These are phyloP conservation scores for Hypoxylon subgilvum DNA, from an alignment of 495 filamentous ascomycete genomes.

Conservation along the genomic window DNA sequence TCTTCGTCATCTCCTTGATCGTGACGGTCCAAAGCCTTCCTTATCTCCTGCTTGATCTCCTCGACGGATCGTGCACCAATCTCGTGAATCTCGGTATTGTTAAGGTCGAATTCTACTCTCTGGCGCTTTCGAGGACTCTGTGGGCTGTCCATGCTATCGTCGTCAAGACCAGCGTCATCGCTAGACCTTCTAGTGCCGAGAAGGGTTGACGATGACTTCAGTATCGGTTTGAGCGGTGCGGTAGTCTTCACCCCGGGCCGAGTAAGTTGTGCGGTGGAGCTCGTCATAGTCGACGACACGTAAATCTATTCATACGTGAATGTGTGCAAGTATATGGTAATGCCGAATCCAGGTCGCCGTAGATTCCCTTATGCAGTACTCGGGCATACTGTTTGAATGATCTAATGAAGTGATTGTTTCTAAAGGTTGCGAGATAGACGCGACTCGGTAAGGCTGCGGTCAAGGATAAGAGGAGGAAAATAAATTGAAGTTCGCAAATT, in stretches of 20 bases:
- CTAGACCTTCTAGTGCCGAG: constrained; percentile 47
- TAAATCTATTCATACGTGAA: not conserved
- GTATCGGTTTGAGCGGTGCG: constrained; percentile 53
- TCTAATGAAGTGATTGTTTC: not conserved
- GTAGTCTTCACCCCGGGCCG: constrained; percentile 24
- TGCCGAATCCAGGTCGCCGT: constrained; percentile 2
- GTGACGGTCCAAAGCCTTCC: constrained; percentile 72
- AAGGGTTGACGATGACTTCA: constrained; percentile 47
- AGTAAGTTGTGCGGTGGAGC: constrained; percentile 34
- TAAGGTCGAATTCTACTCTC: constrained; percentile 75
- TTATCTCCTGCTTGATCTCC: constrained; percentile 74
- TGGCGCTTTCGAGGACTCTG: constrained; percentile 54
- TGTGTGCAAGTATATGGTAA: constrained; percentile 1
- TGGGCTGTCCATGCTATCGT: constrained; percentile 45
- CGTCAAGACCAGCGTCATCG: constrained; percentile 49
- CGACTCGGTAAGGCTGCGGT: constrained; percentile 1
- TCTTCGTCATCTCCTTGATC: constrained; percentile 68
- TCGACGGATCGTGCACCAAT: constrained; percentile 51
- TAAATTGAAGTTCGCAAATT: no score
- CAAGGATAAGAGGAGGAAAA: not conserved
- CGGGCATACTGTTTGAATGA: constrained; percentile 23
- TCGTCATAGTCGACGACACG: constrained; percentile 42
- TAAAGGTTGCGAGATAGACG: not conserved
- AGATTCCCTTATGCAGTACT: constrained; percentile 16
- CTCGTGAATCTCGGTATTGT: constrained; percentile 68